These are phyloP conservation scores for Geosmithia putterillii DNA, from an alignment of 2,329 filamentous ascomycete species.

Conservation along the genomic window DNA sequence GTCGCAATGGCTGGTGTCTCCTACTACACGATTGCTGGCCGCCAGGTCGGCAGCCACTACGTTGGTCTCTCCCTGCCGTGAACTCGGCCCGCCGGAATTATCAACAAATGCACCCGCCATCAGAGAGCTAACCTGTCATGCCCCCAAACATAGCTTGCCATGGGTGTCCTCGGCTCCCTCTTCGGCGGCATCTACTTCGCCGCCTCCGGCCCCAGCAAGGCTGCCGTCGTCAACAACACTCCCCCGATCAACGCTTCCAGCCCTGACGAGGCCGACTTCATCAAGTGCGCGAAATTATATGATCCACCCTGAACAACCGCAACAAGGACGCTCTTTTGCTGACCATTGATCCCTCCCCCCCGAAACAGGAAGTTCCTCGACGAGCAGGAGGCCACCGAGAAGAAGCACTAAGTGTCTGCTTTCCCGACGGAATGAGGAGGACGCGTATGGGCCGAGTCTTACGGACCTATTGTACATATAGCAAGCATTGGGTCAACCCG, in stretches of 20 bases:
- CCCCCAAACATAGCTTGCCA: slow-evolving; percentile 33
- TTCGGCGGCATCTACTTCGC: slow-evolving; percentile 35
- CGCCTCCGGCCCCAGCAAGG: slow-evolving; percentile 29
- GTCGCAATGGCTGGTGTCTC: slow-evolving; percentile 24
- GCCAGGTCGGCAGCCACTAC: slow-evolving; percentile 48
- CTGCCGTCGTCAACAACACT: slow-evolving; percentile 27
- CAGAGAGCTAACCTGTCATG: slow-evolving; percentile 4
- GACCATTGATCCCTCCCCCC: slow-evolving; percentile 6
- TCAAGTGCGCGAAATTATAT: slow-evolving; percentile 38
- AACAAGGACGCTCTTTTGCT: background rate
- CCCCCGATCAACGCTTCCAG: slow-evolving; percentile 51
- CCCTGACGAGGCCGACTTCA: slow-evolving; percentile 52
- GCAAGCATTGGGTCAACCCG: slow-evolving; percentile 8
- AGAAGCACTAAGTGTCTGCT: slow-evolving; percentile 20
- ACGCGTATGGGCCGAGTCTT: slow-evolving; percentile 7
- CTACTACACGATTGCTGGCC: slow-evolving; percentile 43
- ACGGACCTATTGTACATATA: slow-evolving; percentile 21
- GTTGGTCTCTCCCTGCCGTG: slow-evolving; percentile 25
- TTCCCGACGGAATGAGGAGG: slow-evolving; percentile 3
- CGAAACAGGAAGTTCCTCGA: slow-evolving; percentile 24
- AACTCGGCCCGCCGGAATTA: background rate
- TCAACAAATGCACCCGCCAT: slow-evolving; percentile 5
- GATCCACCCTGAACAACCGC: background rate
- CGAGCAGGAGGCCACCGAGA: slow-evolving; percentile 17
- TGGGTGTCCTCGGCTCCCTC: slow-evolving; percentile 39